phyloP scores from a whole-genome alignment of 2,329 filamentous ascomycete genomes.

The Juglanconis juglandina region DNA sequence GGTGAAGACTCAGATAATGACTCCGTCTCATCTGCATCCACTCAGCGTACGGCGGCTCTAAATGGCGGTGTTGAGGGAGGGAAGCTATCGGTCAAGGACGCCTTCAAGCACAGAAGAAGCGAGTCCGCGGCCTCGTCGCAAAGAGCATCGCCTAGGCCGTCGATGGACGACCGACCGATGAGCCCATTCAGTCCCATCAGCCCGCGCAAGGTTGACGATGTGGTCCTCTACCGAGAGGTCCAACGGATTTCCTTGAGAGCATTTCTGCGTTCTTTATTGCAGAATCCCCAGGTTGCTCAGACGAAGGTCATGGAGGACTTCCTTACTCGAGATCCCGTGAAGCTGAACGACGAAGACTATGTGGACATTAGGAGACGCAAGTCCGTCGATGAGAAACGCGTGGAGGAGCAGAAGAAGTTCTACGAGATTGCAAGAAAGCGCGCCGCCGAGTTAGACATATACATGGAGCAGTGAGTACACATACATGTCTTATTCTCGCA shows the following conservation, averaged over 20 bases:
- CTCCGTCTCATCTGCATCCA: conserved; percentile 78
- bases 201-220: conserved; percentile 24
- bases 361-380: conserved; percentile 78
- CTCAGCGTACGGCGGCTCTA: conserved; percentile 45
- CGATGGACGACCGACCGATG: conserved; percentile 38
- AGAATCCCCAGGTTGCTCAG: conserved; percentile 78
- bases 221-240: conserved; percentile 76
- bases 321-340: conserved; percentile 68
- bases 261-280: conserved; percentile 80
- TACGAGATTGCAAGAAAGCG: conserved; percentile 92
- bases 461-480: conserved; percentile 81
- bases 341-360: conserved; percentile 75
- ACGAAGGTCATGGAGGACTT: conserved; percentile 85
- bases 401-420: conserved; percentile 90
- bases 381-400: conserved; percentile 77
- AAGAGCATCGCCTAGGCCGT: conserved; percentile 39
- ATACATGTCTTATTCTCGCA: not conserved
- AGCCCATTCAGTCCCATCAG: conserved; percentile 28
- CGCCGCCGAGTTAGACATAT: conserved; percentile 89
- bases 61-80: conserved; percentile 24
- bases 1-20: conserved; percentile 67
- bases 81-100: conserved; percentile 38
- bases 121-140: conserved; percentile 33
- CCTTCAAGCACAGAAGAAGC: conserved; percentile 33
- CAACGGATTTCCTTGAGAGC: conserved; percentile 89